phyloP scores from a whole-genome alignment of 2,329 filamentous ascomycete genomes.

The Sporothrix pseudoabietina region DNA sequence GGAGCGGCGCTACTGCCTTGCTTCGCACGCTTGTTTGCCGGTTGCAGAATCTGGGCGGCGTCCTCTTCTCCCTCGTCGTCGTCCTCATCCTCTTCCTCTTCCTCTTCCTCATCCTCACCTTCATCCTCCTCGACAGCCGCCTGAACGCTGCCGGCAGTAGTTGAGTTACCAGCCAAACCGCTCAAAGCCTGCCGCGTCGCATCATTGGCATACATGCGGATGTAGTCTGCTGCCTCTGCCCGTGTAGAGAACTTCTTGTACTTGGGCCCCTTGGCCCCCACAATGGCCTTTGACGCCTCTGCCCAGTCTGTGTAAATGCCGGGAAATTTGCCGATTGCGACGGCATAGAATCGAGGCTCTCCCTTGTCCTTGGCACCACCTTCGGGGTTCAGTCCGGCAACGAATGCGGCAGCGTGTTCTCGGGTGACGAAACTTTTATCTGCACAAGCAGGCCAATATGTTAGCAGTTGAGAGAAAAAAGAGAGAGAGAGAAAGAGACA shows the following conservation, averaged over 20 bases:
- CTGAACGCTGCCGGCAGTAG: constrained; percentile 30
- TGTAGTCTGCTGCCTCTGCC: constrained; percentile 77
- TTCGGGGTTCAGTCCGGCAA: constrained; percentile 60
- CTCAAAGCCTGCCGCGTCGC: constrained; percentile 49
- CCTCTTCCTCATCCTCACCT: constrained; percentile 38
- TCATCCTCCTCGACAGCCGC: constrained; percentile 38
- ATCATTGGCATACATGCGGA: constrained; percentile 54
- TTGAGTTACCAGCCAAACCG: constrained; percentile 36
- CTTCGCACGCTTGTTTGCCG: constrained; percentile 44
- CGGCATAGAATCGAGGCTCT: constrained; percentile 58
- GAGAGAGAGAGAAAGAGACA: constrained; percentile 35
- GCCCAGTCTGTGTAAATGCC: constrained; percentile 68
- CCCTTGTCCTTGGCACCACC: constrained; percentile 46
- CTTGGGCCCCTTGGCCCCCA: constrained; percentile 68
- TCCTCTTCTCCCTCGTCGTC: constrained; percentile 41
- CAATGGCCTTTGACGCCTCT: constrained; percentile 71
- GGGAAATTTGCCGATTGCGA: constrained; percentile 60
- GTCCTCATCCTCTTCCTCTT: constrained; percentile 36
- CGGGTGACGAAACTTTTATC: constrained; percentile 77
- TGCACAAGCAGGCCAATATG: constrained; percentile 41
- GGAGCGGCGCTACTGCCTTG: constrained; percentile 25
- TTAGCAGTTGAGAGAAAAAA: constrained; percentile 9
- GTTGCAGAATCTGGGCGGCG: constrained; percentile 41
- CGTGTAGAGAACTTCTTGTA: constrained; percentile 70
- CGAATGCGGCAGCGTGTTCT: constrained; percentile 77